These are phyloP conservation scores for Meyerozyma sp. DNA, from an alignment of 1,139 yeast species.

Conservation along the genomic window DNA sequence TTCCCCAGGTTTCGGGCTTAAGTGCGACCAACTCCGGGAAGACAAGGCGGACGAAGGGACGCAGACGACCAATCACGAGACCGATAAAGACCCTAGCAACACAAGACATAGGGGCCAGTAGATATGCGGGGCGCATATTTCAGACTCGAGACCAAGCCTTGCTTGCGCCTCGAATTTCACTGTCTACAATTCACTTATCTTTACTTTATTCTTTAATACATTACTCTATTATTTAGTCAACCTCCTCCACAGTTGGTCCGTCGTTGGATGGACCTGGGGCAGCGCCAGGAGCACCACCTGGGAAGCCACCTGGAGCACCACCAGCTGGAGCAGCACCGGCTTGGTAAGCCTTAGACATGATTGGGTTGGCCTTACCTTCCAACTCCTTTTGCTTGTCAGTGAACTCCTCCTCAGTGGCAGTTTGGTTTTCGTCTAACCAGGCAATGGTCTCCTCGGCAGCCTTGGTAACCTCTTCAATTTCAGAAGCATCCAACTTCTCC, in stretches of 20 bases:
- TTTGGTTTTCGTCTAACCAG: conserved; percentile 85
- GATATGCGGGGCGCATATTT: too few relatives aligned
- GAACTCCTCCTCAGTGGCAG: conserved; percentile 85
- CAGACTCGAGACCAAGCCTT: too few relatives aligned
- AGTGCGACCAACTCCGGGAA: background rate
- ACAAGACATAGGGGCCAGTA: too few relatives aligned
- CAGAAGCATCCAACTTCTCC: conserved; percentile 78
- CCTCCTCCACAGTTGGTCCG: conserved; percentile 94
- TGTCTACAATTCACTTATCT: too few relatives aligned
- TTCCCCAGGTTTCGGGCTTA: background rate
- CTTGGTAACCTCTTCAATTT: conserved; percentile 71
- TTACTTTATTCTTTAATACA: background rate
- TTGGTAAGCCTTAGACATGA: conserved; percentile 88
- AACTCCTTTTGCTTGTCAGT: conserved; percentile 90
- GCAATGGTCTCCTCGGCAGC: conserved; percentile 81
- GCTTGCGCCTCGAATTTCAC: too few relatives aligned
- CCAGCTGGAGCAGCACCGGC: conserved; percentile 50
- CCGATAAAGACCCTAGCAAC: too few relatives aligned
- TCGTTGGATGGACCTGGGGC: conserved; percentile 55
- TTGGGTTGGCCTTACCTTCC: conserved; percentile 90
- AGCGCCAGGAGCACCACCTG: conserved; percentile 63
- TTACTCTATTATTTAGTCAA: conserved; percentile 49
- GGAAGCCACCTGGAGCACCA: conserved; percentile 57
- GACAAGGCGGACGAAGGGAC: background rate
- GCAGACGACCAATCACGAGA: too few relatives aligned